Evolutionary conservation across 768 basidiomycete genomes (phyloP).

Genomic region (Rhizopogon salebrosus): DNA sequence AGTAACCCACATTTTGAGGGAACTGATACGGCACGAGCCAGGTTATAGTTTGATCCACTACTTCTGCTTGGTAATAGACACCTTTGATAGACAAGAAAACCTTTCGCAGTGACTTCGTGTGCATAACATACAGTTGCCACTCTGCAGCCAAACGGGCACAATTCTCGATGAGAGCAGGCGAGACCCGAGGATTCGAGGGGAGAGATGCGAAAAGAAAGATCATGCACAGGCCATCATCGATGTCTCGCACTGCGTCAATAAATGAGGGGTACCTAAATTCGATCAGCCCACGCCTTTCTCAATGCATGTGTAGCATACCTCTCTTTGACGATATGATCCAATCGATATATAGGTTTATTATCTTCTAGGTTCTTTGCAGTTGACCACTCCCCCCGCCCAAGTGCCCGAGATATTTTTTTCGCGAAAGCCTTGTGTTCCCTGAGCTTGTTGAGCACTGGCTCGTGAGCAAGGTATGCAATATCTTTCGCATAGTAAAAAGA

Average conservation of each 20-base stretch:
- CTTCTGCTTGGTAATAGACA: conserved; percentile 94
- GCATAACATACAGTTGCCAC: conserved; percentile 97
- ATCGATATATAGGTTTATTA: conserved; percentile 81
- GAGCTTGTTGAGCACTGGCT: conserved; percentile 89
- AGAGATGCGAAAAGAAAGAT: conserved; percentile 88
- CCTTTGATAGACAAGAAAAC: conserved; percentile 97
- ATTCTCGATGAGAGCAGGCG: conserved; percentile 81
- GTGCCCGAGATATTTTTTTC: conserved; percentile 88
- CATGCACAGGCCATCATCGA: conserved; percentile 97
- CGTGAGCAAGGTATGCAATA: conserved; percentile 94
- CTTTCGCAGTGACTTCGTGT: conserved; percentile 77
- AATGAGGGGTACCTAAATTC: conserved; percentile 87
- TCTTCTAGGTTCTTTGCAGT: conserved; percentile 92
- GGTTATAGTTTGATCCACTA: conserved; percentile 87
- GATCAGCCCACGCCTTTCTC: conserved; percentile 5
- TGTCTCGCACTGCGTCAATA: conserved; percentile 89
- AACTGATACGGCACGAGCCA: conserved; percentile 99
- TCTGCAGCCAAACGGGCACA: conserved; percentile 87
- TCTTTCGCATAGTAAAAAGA: conserved; percentile 99
- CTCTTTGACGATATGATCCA: conserved; percentile 98
- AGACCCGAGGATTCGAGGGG: conserved; percentile 79
- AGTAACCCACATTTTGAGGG: conserved; percentile 73
- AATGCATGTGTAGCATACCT: conserved; percentile 45
- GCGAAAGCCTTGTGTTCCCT: conserved; percentile 98
- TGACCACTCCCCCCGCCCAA: conserved; percentile 94